These are phyloP conservation scores for Ambrosiella beaveri DNA, from an alignment of 2,329 filamentous ascomycete genomes.

Conservation along the genomic window DNA sequence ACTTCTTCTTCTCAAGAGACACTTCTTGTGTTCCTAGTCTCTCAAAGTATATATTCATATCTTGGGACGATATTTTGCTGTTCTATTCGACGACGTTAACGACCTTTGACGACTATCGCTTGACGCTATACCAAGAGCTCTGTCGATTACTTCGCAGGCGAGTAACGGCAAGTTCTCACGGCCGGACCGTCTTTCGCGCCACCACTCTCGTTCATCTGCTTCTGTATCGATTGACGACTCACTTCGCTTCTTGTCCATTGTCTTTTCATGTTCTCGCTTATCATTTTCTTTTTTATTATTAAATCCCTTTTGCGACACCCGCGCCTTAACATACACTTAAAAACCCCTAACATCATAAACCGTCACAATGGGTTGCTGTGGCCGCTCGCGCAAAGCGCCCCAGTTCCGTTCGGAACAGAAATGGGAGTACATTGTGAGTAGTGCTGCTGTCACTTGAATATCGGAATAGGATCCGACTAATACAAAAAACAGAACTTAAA, in stretches of 20 bases:
- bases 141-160: constrained; percentile 13
- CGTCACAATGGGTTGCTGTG: constrained; percentile 44
- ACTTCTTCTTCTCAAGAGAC: neutral
- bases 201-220: constrained; percentile 3
- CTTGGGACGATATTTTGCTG: too few species aligned
- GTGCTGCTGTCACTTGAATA: neutral
- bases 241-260: constrained; percentile 13
- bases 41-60: neutral
- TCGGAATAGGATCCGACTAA: neutral
- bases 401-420: constrained; percentile 67
- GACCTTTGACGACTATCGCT: too few species aligned
- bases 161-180: constrained; percentile 12
- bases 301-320: constrained; percentile 6
- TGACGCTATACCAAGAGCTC: neutral
- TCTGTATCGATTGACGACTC: neutral
- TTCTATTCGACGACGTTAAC: too few species aligned
- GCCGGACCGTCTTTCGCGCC: constrained; percentile 11
- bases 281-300: neutral
- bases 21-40: neutral
- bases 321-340: neutral
- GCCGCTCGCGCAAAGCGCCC: constrained; percentile 41
- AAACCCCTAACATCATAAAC: constrained; percentile 16
- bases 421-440: constrained; percentile 79
- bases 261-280: neutral
- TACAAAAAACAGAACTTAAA: constrained; percentile 23